Base-by-base conservation (phyloP, 1,284 basidiomycete species). In the Boletus smithii region DNA sequence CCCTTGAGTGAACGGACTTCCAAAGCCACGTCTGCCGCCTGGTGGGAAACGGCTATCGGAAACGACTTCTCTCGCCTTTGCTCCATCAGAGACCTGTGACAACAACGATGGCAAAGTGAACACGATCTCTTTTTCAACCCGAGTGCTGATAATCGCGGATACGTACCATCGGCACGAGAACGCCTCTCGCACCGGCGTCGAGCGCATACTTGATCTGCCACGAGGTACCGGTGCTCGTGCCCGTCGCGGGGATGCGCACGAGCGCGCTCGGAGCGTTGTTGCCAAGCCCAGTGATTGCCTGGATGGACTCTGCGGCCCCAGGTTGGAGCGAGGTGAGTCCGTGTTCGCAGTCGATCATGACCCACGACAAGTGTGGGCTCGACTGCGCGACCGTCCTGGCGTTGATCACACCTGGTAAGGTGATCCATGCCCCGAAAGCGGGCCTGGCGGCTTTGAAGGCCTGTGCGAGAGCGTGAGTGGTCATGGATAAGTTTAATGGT, bases 361-460 rank as follows among this genome's bases (percentile, higher is more conserved):
- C 67, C 81, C 81, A 85, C 0, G 79, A 78, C 8, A 84, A 62
- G 55, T 79, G 69, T 1, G 74, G 71, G 45, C 75, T 78, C 6
- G 81, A 71, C 49, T 74, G 69, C 0, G 80, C 81, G 34, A 79
- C 72, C 1, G 73, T 72, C 18, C 81, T 73, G 2, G 81, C 80
- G 51, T 76, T 72, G 56, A 81, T 72, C 8, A 69, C 60, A 13
- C 79, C 76, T 1, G 79, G 76, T 8, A 79, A 57, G 23, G 81
- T 85, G 30, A 85, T 66, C 83, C 85, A 88, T n/a, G 78, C 79
- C 6, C 85, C 84, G 51, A 87, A 81, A 3, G 84, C 83, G n/a
- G 79, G 72, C 51, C 73, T 74, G 46, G 73, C 69, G 1, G 71
- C 63, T 45, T 70, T 72, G 56, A 84, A 72, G 4, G 73, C 69